Evolutionary conservation across 371 early-diverging fungal species (phyloP).

Genomic region (Mortierella sp.): DNA sequence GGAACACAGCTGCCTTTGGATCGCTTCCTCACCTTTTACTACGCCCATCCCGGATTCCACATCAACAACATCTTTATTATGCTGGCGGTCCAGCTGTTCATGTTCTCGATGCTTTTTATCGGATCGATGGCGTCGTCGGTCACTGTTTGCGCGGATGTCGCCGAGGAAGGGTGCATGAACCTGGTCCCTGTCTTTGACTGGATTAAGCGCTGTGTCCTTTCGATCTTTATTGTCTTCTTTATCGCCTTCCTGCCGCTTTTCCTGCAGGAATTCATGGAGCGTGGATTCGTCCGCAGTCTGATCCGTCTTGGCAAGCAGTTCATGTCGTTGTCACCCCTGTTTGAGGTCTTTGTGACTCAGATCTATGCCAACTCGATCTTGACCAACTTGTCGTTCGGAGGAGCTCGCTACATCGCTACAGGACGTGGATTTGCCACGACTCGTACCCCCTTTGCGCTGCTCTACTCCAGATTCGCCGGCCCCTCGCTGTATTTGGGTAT

Average conservation of each 20-base stretch:
- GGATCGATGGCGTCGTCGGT: conserved; percentile 77
- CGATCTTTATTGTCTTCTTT: conserved; percentile 82
- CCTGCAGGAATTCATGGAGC: conserved; percentile 86
- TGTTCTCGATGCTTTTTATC: conserved; percentile 80
- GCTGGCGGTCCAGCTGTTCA: conserved; percentile 86
- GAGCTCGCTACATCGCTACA: conserved; percentile 89
- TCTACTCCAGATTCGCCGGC: conserved; percentile 83
- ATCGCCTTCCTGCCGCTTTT: conserved; percentile 88
- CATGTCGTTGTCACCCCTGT: conserved; percentile 84
- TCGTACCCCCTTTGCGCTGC: conserved; percentile 76
- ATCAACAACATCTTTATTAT: conserved; percentile 92
- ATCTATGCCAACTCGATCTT: conserved; percentile 87
- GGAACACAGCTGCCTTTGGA: conserved; percentile 87
- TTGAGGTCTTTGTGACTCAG: conserved; percentile 92
- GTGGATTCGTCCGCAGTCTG: conserved; percentile 80
- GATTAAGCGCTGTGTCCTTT: conserved; percentile 84
- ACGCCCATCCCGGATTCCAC: conserved; percentile 93
- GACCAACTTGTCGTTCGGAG: conserved; percentile 85
- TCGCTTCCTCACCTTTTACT: conserved; percentile 89
- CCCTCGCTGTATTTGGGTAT: conserved; percentile 86
- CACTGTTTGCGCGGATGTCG: conserved; percentile 54
- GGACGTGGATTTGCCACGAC: conserved; percentile 93
- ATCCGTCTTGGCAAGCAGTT: conserved; percentile 85
- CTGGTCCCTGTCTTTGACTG: conserved; percentile 81
- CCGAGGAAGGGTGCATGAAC: conserved; percentile 77